Evolutionary conservation across 2,329 filamentous ascomycete species (phyloP).

Genomic region (Neopestalotiopsis clavispora): DNA sequence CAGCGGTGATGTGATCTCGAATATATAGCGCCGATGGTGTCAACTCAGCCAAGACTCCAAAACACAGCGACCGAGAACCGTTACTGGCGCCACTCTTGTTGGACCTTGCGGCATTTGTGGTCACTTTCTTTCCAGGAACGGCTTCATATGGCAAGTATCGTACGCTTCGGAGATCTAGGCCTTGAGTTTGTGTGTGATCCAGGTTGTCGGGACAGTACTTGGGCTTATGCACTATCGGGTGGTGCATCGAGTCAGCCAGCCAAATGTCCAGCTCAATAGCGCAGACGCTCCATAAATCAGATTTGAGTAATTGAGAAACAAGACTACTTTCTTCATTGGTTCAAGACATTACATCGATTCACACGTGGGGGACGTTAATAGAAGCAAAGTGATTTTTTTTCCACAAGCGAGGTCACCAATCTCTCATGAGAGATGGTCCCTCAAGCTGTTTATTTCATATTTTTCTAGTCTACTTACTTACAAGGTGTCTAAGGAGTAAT

Average conservation of each 20-base stretch:
- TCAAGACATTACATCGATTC: too few relatives aligned
- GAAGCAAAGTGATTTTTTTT: too few relatives aligned
- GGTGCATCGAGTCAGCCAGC: neutral
- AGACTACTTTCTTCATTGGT: too few relatives aligned
- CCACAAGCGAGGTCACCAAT: too few relatives aligned
- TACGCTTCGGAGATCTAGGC: neutral
- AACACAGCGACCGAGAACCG: neutral
- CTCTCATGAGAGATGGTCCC: too few relatives aligned
- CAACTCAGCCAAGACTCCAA: neutral
- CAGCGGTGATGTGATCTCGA: neutral
- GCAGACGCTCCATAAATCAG: neutral
- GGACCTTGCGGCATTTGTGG: neutral
- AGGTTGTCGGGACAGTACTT: neutral
- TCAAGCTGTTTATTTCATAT: too few relatives aligned
- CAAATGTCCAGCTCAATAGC: neutral
- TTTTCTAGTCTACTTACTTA: too few relatives aligned
- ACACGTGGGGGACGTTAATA: too few relatives aligned
- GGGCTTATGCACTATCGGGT: neutral
- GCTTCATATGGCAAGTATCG: neutral
- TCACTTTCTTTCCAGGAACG: neutral
- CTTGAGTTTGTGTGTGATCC: neutral
- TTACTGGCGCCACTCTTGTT: neutral
- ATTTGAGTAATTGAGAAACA: too few relatives aligned
- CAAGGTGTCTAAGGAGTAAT: too few relatives aligned
- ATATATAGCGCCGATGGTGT: slow-evolving; percentile 1